Conservation (phyloP, 345 rosid species). For the Citrus trifoliata region DNA sequence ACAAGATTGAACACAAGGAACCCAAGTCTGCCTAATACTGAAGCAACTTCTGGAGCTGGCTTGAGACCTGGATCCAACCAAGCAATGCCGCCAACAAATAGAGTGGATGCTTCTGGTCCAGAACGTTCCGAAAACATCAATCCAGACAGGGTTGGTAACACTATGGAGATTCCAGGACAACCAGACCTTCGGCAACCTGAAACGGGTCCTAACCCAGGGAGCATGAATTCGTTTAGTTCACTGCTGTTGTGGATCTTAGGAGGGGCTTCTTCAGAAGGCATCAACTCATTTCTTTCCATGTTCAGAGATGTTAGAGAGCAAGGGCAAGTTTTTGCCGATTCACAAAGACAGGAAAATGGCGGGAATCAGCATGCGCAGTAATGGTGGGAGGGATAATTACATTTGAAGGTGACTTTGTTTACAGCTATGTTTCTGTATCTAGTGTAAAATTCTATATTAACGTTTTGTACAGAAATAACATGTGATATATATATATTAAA, state of each 20-base stretch:
- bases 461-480: constrained; percentile 15
- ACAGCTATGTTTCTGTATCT: neutral
- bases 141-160: constrained; percentile 29
- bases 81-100: constrained; percentile 26
- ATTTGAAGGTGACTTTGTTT: neutral
- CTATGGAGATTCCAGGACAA: constrained; percentile 40
- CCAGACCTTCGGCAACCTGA: constrained; percentile 47
- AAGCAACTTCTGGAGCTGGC: constrained; percentile 36
- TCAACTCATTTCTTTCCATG: constrained; percentile 80
- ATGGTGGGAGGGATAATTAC: neutral
- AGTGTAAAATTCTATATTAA: neutral
- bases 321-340: constrained; percentile 51
- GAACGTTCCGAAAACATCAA: constrained; percentile 31
- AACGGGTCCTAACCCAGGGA: constrained; percentile 52
- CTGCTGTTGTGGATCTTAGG: constrained; percentile 89
- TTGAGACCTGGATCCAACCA: constrained; percentile 49
- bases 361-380: constrained; percentile 25
- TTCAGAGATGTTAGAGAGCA: constrained; percentile 91
- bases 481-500: neutral
- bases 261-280: constrained; percentile 88
- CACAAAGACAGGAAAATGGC: constrained; percentile 28
- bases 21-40: constrained; percentile 43
- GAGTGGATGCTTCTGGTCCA: constrained; percentile 25
- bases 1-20: constrained; percentile 76
- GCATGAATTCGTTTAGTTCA: constrained; percentile 82